Base-by-base conservation (phyloP, 192 early-diverging fungal species). In the Gryganskiella cystojenkinii region DNA sequence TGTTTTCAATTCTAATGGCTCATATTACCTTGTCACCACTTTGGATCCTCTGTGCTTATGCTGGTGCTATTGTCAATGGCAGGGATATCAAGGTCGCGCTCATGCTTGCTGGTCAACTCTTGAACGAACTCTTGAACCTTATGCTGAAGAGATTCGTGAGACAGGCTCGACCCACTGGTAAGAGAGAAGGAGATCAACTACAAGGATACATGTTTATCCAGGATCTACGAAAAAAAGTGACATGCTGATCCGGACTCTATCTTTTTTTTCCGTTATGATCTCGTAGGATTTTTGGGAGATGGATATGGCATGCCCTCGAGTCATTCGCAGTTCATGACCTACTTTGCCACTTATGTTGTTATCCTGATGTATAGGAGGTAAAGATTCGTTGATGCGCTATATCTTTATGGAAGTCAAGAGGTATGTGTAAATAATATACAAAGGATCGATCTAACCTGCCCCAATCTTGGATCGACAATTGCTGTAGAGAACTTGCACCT, bases 291-390 rank as follows among this genome's bases (percentile, higher is more conserved):
- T 65, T 75, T 92, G 30, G 90, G 91, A 3, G 79, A 81, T 15
- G 92, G 91, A 8, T 94, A 95, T 72, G 94, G 92, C 5, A 95
- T 95, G 94, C 94, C 94, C 10, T 92, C 90, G 9, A 88, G 85
- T 33, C 94, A 95, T 70, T 68, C 93, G 10, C 93, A 95, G 64
- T 94, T 94, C 67, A 90, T 94, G 68, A 84, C 85, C 35, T 95
- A 84, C 72, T 95, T 93, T 81, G 84, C 90, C 8, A 79, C 79
- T 0, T 93, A 87, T 65, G 52, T 70, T 0, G 55, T 83, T 19
- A 68, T 95, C 17, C 85, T 92, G 52, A 63, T 86, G 27, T 73
- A 82, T 43, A 53, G 46, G 37, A 71, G 82, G 87, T 89, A 79
- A 62, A 27, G 17, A 2, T 28, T n/a, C n/a, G n/a, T n/a, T n/a